Conservation (phyloP, 2,329 filamentous ascomycete genomes). For the Aspergillus fumigatus region DNA sequence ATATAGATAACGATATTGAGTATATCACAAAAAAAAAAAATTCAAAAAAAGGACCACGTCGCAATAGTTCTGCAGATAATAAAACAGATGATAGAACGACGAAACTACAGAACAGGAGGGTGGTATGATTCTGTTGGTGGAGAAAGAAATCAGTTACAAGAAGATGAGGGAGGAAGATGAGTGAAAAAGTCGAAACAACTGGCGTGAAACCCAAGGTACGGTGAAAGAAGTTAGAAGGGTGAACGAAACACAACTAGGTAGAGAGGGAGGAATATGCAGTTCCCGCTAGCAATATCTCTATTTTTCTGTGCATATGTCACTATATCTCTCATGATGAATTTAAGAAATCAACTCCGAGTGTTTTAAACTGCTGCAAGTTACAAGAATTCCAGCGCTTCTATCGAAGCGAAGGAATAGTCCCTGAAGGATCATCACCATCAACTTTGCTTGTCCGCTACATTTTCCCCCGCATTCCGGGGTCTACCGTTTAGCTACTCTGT, state of each 20-base stretch:
- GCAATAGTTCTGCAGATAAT: neutral
- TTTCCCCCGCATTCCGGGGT: slow-evolving; percentile 5
- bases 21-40: neutral
- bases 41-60: neutral
- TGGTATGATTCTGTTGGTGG: neutral
- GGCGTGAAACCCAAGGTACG: neutral
- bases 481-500: too few relatives aligned
- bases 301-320: too few relatives aligned
- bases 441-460: neutral
- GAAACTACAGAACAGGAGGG: neutral
- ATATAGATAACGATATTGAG: neutral
- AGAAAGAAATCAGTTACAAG: neutral
- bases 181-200: neutral
- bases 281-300: too few relatives aligned
- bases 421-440: slow-evolving; percentile 11
- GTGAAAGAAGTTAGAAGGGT: neutral
- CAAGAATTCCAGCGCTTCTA: neutral
- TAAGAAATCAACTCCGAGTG: too few relatives aligned
- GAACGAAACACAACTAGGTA: too few relatives aligned
- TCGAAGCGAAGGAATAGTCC: slow-evolving; percentile 2
- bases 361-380: neutral
- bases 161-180: neutral
- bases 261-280: neutral
- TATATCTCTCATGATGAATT: too few relatives aligned
- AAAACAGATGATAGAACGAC: neutral